These are phyloP conservation scores for Coemansia sp. DNA, from an alignment of 192 early-diverging fungal species.

Conservation along the genomic window DNA sequence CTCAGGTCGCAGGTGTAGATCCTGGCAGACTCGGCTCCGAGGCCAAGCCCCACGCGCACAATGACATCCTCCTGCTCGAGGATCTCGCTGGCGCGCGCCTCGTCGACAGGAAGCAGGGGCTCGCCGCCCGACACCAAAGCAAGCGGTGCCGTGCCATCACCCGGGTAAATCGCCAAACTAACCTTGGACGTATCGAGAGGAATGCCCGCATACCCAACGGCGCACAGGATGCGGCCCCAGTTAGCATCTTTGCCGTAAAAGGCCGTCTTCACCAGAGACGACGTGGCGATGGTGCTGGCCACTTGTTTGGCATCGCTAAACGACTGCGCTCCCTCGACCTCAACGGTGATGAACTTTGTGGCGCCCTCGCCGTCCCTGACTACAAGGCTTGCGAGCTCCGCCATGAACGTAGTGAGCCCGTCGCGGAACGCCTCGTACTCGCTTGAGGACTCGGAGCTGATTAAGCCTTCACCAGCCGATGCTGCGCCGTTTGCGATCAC, in stretches of 20 bases:
- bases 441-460: constrained; percentile 35
- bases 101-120: constrained; percentile 77
- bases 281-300: constrained; percentile 87
- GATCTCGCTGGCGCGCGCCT: constrained; percentile 79
- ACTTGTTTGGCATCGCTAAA: constrained; percentile 82
- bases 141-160: constrained; percentile 64
- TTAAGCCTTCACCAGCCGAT: neutral
- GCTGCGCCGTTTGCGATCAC: constrained; percentile 86
- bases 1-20: constrained; percentile 97
- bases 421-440: constrained; percentile 73
- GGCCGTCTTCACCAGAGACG: constrained; percentile 94
- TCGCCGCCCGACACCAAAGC: constrained; percentile 79
- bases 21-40: constrained; percentile 72
- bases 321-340: constrained; percentile 72
- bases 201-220: constrained; percentile 82
- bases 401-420: constrained; percentile 79
- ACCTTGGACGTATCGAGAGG: constrained; percentile 74
- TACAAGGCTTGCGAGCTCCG: constrained; percentile 85
- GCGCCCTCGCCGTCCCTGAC: constrained; percentile 97
- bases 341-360: constrained; percentile 94
- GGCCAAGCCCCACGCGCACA: constrained; percentile 76
- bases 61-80: constrained; percentile 84
- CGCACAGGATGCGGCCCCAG: constrained; percentile 95
- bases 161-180: constrained; percentile 72
- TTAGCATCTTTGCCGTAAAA: constrained; percentile 97